Percentiles rank a stretch among this genome's conserved stretches.
These are phyloP conservation scores for Hypoxylon sp. DNA, from an alignment of 2,329 filamentous ascomycete species.

Conservation along the genomic window DNA sequence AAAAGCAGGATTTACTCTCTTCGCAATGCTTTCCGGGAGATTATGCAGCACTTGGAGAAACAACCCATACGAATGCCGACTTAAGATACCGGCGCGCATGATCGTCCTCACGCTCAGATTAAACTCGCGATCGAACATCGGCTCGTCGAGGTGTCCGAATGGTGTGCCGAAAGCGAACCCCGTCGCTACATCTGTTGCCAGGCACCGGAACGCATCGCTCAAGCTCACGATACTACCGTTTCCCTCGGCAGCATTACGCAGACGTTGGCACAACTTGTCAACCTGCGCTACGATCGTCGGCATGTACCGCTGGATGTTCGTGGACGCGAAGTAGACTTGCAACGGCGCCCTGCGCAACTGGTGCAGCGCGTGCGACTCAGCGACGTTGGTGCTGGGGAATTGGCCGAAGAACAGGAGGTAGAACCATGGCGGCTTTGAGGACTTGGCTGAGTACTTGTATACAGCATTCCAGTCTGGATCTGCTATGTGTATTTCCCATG, in stretches of 20 bases:
- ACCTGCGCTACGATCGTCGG: constrained; percentile 36
- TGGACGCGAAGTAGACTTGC: constrained; percentile 38
- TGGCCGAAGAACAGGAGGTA: constrained; percentile 41
- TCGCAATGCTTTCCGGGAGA: constrained; percentile 35
- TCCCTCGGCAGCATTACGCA: constrained; percentile 12
- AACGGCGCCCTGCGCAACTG: constrained; percentile 38
- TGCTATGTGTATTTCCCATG: constrained; percentile 35
- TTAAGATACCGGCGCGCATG: constrained; percentile 34
- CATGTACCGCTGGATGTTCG: constrained; percentile 40
- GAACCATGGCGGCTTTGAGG: constrained; percentile 41
- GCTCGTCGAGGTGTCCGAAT: constrained; percentile 40
- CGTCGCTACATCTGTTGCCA: constrained; percentile 40
- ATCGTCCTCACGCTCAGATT: constrained; percentile 37
- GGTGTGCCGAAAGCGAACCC: constrained; percentile 39
- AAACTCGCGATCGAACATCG: constrained; percentile 40
- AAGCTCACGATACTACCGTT: constrained; percentile 27
- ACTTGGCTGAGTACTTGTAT: constrained; percentile 39
- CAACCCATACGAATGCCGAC: constrained; percentile 35
- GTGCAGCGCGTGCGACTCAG: constrained; percentile 40
- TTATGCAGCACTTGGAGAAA: constrained; percentile 36
- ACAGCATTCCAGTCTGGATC: constrained; percentile 37
- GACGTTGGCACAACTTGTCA: constrained; percentile 33
- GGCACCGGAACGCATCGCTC: constrained; percentile 39
- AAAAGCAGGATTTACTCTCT: constrained; percentile 38
- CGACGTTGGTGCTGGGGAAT: constrained; percentile 40